Percentiles rank a stretch among this genome's conserved stretches.
Conservation (phyloP, 2,329 filamentous ascomycete species). For the Alternaria novae-zelandiae region DNA sequence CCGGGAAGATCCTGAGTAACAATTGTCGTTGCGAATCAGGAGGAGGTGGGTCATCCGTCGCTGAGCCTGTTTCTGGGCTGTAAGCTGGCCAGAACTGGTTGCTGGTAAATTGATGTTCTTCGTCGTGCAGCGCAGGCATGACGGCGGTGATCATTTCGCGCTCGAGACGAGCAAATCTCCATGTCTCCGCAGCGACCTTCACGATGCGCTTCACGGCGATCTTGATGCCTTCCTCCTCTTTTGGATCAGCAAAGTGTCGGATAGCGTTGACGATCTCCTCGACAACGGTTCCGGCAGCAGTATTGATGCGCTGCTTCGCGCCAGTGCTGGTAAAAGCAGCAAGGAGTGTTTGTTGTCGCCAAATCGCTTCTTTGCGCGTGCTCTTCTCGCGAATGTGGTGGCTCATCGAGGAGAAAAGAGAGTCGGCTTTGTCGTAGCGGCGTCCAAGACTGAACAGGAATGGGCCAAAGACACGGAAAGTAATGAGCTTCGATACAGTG, state of each 20-base stretch:
- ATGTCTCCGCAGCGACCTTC: constrained; percentile 64
- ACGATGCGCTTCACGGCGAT: constrained; percentile 61
- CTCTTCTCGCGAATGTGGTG: constrained; percentile 64
- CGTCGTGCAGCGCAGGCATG: constrained; percentile 52
- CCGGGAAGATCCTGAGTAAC: constrained; percentile 59
- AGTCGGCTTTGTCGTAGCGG: constrained; percentile 63
- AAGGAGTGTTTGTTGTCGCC: constrained; percentile 64
- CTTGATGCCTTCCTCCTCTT: constrained; percentile 58
- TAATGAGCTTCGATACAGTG: constrained; percentile 63
- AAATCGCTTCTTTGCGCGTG: constrained; percentile 62
- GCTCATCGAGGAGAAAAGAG: constrained; percentile 61
- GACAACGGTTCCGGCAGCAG: constrained; percentile 61
- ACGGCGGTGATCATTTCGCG: constrained; percentile 61
- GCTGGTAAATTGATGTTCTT: constrained; percentile 41
- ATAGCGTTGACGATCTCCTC: constrained; percentile 64
- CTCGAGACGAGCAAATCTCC: constrained; percentile 64
- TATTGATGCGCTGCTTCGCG: constrained; percentile 63
- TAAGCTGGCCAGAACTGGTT: constrained; percentile 46
- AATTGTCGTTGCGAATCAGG: constrained; percentile 49
- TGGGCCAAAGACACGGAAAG: constrained; percentile 62
- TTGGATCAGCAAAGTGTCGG: constrained; percentile 60
- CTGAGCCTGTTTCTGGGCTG: constrained; percentile 40
- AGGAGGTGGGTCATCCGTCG: constrained; percentile 29
- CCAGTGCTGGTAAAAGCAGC: constrained; percentile 63
- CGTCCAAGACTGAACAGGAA: constrained; percentile 64